Percentiles rank a stretch among this genome's conserved stretches.
Conservation (phyloP, 345 rosid species). For the Eucalyptus brandiana region DNA sequence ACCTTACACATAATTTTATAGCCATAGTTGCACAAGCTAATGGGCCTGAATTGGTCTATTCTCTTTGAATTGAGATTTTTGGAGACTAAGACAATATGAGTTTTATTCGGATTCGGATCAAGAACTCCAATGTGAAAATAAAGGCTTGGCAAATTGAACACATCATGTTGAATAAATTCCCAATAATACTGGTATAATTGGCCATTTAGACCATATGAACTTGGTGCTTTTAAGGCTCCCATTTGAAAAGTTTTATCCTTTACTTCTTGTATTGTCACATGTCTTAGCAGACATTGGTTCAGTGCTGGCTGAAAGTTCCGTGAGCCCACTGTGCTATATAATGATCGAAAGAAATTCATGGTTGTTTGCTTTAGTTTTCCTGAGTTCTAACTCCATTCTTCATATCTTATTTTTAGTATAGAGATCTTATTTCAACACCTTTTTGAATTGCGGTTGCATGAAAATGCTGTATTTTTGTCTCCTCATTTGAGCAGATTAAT, state of each 20-base stretch:
- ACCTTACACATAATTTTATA: no score
- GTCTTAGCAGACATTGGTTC: not conserved
- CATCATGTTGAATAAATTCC: not conserved
- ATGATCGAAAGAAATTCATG: not conserved
- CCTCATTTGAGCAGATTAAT: not conserved
- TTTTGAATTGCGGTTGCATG: accelerated
- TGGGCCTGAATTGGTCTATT: not conserved
- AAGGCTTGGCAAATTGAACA: not conserved
- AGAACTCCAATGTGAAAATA: not conserved
- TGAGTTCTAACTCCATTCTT: not conserved
- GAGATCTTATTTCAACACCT: not conserved
- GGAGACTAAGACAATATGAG: not conserved
- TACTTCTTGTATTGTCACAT: not conserved
- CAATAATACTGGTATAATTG: no score
- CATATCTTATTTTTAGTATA: not conserved
- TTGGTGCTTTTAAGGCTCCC: not conserved
- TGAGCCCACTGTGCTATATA: no score
- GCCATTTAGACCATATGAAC: not conserved
- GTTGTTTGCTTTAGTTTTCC: not conserved
- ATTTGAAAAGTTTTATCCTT: not conserved
- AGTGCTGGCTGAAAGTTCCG: no score
- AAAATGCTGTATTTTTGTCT: not conserved
- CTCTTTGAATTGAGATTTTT: not conserved
- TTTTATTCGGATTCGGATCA: not conserved
- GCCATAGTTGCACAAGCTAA: not conserved